Conservation (phyloP, 2,329 filamentous ascomycete genomes). For the Herpomyces periplanetae region DNA sequence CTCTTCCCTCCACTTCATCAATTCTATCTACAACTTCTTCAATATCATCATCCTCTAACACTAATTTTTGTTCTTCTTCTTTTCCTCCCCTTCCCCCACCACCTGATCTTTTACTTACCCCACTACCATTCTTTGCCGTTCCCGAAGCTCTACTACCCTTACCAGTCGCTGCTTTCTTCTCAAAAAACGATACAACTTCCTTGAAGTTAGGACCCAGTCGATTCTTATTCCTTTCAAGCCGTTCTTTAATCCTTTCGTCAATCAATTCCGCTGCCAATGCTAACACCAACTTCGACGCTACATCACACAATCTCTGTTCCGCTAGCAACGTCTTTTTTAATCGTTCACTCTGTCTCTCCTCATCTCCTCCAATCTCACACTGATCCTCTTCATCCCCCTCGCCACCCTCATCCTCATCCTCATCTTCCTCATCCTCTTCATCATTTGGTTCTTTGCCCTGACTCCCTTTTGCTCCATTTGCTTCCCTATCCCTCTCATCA, state of each 20-base stretch:
- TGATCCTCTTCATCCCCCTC: conserved; percentile 6
- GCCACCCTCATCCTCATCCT: conserved; percentile 12
- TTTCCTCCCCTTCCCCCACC: conserved; percentile 1
- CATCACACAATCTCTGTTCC: conserved; percentile 49
- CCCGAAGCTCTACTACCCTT: too few species aligned
- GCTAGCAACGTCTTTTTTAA: conserved; percentile 18
- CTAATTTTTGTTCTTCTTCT: neutral
- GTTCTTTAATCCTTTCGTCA: conserved; percentile 18
- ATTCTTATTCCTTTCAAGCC: conserved; percentile 37
- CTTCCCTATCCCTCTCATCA: conserved; percentile 2
- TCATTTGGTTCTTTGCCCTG: conserved; percentile 32
- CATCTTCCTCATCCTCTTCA: too few species aligned
- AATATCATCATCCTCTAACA: neutral
- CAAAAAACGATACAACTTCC: conserved; percentile 41
- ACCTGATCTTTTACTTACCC: conserved; percentile 6
- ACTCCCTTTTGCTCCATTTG: conserved; percentile 10
- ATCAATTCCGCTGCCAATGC: conserved; percentile 34
- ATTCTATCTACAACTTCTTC: neutral
- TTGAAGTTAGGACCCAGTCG: conserved; percentile 50
- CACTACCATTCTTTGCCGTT: conserved; percentile 7
- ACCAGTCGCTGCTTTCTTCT: conserved; percentile 19
- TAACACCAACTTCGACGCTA: conserved; percentile 49
- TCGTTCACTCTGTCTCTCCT: conserved; percentile 6
- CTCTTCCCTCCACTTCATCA: conserved; percentile 1
- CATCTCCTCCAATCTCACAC: conserved; percentile 5